Conservation (phyloP, 257 asterid genomes). For the Rauvolfia tetraphylla region DNA sequence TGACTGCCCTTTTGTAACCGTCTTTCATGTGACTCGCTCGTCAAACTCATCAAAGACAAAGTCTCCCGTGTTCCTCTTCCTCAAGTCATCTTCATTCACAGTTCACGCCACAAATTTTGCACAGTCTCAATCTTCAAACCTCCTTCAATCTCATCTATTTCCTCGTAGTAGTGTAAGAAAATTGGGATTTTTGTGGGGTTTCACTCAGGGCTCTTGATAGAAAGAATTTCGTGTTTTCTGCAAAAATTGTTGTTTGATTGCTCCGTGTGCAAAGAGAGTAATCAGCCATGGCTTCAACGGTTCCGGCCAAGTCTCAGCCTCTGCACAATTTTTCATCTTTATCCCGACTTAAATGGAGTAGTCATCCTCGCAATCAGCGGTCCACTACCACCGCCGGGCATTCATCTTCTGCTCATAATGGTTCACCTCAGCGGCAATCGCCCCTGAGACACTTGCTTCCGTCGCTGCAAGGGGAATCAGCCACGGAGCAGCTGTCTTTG, state of each 20-base stretch:
- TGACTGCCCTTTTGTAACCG: too few species aligned
- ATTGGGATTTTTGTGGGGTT: background rate
- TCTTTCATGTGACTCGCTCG: too few species aligned
- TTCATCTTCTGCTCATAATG: slow-evolving; percentile 12
- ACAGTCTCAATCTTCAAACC: too few species aligned
- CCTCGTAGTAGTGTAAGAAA: too few species aligned
- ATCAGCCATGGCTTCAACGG: slow-evolving; percentile 14
- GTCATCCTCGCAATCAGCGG: slow-evolving; percentile 5
- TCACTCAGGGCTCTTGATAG: too few species aligned
- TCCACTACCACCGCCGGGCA: background rate
- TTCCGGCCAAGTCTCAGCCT: slow-evolving; percentile 15
- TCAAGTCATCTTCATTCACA: too few species aligned
- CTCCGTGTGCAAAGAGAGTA: too few species aligned
- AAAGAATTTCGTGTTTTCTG: background rate
- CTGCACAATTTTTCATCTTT: slow-evolving; percentile 19
- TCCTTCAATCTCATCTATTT: background rate
- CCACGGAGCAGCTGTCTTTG: slow-evolving; percentile 11
- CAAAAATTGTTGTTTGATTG: background rate
- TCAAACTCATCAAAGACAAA: too few species aligned
- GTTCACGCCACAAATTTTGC: too few species aligned
- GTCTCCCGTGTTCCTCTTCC: too few species aligned
- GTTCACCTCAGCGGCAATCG: slow-evolving; percentile 10
- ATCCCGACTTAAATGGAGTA: slow-evolving; percentile 15
- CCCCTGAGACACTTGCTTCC: slow-evolving; percentile 35
- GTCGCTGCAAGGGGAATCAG: slow-evolving; percentile 50